These are phyloP conservation scores for Podospora bellae-mahoneyi DNA, from an alignment of 495 filamentous ascomycete genomes.

Conservation along the genomic window DNA sequence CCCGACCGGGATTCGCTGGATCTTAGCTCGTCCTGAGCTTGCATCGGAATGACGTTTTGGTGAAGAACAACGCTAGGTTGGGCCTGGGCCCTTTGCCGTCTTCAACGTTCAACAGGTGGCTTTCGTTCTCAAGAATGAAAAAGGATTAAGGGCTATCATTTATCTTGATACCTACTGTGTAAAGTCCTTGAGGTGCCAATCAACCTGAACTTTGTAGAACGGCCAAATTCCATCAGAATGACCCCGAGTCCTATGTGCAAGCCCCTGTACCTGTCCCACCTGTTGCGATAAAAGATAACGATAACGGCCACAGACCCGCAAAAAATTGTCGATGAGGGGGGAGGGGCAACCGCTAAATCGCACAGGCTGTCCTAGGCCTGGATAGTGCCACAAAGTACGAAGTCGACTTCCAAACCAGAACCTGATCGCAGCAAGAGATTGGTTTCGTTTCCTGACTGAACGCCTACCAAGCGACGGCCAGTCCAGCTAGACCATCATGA, in stretches of 20 bases:
- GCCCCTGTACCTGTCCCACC: neutral
- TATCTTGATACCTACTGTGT: no score
- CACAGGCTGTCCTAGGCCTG: neutral
- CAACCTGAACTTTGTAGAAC: neutral
- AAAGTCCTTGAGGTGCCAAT: no score
- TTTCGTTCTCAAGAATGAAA: no score
- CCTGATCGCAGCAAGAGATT: neutral
- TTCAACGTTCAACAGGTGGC: no score
- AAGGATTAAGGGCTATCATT: no score
- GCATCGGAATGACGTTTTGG: no score
- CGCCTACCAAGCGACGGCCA: neutral
- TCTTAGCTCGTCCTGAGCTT: neutral
- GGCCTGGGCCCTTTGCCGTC: no score
- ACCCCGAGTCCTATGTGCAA: neutral
- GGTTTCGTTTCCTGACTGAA: neutral
- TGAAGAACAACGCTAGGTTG: no score
- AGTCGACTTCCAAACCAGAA: neutral
- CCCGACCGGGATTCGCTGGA: neutral
- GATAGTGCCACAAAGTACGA: neutral
- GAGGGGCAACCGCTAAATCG: neutral
- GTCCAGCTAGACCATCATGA: conserved; percentile 13
- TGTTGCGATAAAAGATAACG: neutral
- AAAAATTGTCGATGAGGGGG: conserved; percentile 5
- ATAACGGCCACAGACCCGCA: conserved; percentile 4
- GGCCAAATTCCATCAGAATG: no score